These are phyloP conservation scores for Penicillium corylophilum DNA, from an alignment of 2,329 filamentous ascomycete species.

Conservation along the genomic window DNA sequence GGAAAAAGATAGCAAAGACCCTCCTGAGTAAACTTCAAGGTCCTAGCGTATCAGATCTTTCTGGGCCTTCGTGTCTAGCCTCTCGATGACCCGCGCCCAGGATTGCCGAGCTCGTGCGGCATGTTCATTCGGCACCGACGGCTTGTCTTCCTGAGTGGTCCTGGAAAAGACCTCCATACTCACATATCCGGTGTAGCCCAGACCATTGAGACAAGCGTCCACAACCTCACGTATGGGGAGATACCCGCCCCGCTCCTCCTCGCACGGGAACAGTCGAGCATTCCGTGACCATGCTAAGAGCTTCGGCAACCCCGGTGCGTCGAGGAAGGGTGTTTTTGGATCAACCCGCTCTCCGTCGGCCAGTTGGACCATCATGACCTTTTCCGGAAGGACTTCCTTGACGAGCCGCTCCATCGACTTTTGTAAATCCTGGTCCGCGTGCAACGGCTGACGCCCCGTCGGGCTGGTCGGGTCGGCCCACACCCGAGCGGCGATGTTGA, in stretches of 20 bases:
- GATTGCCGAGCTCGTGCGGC: slow-evolving; percentile 45
- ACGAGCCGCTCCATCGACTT: slow-evolving; percentile 58
- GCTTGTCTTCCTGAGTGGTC: slow-evolving; percentile 52
- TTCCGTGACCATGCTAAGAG: slow-evolving; percentile 77
- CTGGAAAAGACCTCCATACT: slow-evolving; percentile 69
- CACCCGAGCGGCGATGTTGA: slow-evolving; percentile 70
- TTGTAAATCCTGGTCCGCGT: slow-evolving; percentile 56
- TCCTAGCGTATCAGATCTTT: neutral
- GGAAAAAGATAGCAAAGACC: neutral
- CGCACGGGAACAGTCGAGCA: slow-evolving; percentile 66
- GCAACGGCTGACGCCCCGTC: slow-evolving; percentile 48
- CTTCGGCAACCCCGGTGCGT: slow-evolving; percentile 56
- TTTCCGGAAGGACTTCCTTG: slow-evolving; percentile 56
- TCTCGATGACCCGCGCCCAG: slow-evolving; percentile 17
- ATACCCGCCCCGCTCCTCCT: slow-evolving; percentile 62
- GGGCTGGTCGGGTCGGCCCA: slow-evolving; percentile 64
- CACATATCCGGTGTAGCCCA: slow-evolving; percentile 67
- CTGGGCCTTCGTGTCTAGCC: slow-evolving; percentile 2
- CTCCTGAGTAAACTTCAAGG: neutral
- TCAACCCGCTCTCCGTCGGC: slow-evolving; percentile 68
- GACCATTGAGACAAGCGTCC: slow-evolving; percentile 57
- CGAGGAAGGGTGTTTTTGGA: slow-evolving; percentile 54
- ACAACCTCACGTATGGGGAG: slow-evolving; percentile 63
- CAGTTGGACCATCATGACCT: slow-evolving; percentile 72
- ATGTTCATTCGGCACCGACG: slow-evolving; percentile 56